A percentile compares a stretch with the other conserved stretches of the same genome.
Conservation (phyloP, 1,139 yeast genomes). For the Protomyces inundatus region DNA sequence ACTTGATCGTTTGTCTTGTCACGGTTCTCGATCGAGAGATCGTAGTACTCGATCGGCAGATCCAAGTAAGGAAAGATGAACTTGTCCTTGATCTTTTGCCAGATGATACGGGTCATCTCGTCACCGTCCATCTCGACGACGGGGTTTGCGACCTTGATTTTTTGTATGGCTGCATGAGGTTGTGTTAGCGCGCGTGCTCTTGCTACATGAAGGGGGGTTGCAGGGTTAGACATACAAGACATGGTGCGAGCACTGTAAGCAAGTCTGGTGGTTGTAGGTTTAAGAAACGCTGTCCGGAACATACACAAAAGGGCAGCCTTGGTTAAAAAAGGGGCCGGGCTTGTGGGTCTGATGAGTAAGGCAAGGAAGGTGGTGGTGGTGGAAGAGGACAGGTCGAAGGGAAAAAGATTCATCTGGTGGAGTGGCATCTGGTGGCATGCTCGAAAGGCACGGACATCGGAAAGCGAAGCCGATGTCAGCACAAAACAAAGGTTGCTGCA, state of each 20-base stretch:
- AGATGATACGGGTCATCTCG: slow-evolving; percentile 89
- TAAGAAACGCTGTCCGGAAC: not conserved
- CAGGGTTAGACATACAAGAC: not conserved
- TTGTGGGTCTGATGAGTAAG: too few species aligned
- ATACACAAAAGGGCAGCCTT: not conserved
- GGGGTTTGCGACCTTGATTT: slow-evolving; percentile 79
- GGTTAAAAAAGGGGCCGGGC: too few species aligned
- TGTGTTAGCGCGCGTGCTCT: not conserved
- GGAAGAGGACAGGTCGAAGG: too few species aligned
- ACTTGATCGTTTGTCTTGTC: slow-evolving; percentile 84
- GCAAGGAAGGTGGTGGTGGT: too few species aligned
- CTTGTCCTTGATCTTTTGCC: slow-evolving; percentile 72
- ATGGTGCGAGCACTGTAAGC: not conserved
- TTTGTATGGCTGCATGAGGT: slow-evolving; percentile 37
- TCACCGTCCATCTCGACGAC: slow-evolving; percentile 96
- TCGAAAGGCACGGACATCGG: too few species aligned
- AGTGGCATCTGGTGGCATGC: too few species aligned
- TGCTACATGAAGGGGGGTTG: not conserved
- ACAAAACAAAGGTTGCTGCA: too few species aligned
- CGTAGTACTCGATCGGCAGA: slow-evolving; percentile 85
- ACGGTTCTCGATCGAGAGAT: slow-evolving; percentile 76
- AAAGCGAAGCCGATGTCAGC: too few species aligned
- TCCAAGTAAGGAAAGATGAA: slow-evolving; percentile 79
- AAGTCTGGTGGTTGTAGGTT: not conserved
- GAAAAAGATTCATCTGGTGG: too few species aligned